These are phyloP conservation scores for Calocybe cyanea DNA, from an alignment of 768 basidiomycete genomes.

Conservation along the genomic window DNA sequence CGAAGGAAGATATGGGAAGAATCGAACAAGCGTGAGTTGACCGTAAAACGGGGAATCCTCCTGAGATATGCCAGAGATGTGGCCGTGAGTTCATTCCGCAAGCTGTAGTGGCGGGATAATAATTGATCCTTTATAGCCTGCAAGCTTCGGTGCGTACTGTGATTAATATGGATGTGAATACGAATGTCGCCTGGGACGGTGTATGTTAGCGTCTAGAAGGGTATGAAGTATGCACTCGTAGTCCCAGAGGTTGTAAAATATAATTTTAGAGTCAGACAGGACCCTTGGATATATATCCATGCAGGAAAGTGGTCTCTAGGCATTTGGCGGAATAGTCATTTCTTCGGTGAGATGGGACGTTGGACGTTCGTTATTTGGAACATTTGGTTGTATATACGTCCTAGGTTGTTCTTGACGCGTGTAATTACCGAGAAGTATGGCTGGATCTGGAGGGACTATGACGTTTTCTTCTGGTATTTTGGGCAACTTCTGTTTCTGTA, in stretches of 20 bases:
- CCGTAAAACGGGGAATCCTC: constrained; percentile 70
- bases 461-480: constrained; percentile 39
- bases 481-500: constrained; percentile 35
- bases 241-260: too few species aligned
- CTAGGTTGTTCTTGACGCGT: constrained; percentile 3
- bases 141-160: constrained; percentile 78
- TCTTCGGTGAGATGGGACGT: constrained; percentile 17
- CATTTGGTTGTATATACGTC: background rate
- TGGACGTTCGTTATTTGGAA: constrained; percentile 8
- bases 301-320: constrained; percentile 5
- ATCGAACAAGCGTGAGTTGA: constrained; percentile 58
- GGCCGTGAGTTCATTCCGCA: constrained; percentile 54
- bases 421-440: constrained; percentile 49
- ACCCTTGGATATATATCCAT: too few species aligned
- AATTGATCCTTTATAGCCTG: constrained; percentile 48
- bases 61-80: constrained; percentile 83
- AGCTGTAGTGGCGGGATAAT: background rate
- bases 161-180: constrained; percentile 41
- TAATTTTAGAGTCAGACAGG: too few species aligned
- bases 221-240: too few species aligned
- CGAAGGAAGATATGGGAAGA: constrained; percentile 69
- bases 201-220: too few species aligned
- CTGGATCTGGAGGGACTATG: constrained; percentile 66
- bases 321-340: constrained; percentile 11
- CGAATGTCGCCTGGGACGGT: too few species aligned